phyloP scores from a whole-genome alignment of 2,329 filamentous ascomycete genomes.

The Ophiognomonia clavigignenti-juglandacearum region DNA sequence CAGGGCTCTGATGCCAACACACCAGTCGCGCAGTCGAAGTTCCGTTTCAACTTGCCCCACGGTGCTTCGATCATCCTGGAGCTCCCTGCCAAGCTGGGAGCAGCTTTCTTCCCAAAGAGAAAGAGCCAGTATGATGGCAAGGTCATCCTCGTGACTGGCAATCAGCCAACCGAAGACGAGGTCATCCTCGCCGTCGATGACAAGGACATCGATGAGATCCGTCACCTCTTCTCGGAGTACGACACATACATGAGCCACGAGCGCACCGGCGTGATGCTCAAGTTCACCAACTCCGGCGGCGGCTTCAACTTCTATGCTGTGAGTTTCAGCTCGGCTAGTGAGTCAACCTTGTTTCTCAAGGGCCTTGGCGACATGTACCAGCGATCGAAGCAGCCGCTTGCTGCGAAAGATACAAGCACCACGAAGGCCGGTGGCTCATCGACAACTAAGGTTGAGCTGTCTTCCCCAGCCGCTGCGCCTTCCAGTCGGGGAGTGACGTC shows the following conservation, averaged over 20 bases:
- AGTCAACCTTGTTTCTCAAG: constrained; percentile 1
- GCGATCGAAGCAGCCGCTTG: neutral
- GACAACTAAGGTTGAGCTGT: neutral
- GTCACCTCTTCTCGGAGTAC: neutral
- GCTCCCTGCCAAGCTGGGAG: neutral
- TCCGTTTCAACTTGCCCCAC: neutral
- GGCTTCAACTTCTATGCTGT: constrained; percentile 4
- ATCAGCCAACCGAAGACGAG: neutral
- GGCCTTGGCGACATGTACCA: neutral
- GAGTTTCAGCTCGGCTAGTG: neutral
- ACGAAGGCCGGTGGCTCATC: neutral
- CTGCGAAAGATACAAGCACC: neutral
- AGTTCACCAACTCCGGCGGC: neutral
- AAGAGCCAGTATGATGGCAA: neutral
- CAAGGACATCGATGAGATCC: neutral
- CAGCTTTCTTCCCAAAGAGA: neutral
- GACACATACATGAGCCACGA: neutral
- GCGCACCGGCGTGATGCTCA: constrained; percentile 4
- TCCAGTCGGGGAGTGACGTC: neutral
- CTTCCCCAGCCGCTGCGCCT: neutral
- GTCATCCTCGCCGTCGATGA: constrained; percentile 7
- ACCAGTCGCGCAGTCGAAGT: no score
- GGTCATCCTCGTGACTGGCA: constrained; percentile 1
- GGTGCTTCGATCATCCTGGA: neutral
- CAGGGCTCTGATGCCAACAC: neutral